These are phyloP conservation scores for Austroboletus sp. DNA, from an alignment of 1,284 basidiomycete species.

Conservation along the genomic window DNA sequence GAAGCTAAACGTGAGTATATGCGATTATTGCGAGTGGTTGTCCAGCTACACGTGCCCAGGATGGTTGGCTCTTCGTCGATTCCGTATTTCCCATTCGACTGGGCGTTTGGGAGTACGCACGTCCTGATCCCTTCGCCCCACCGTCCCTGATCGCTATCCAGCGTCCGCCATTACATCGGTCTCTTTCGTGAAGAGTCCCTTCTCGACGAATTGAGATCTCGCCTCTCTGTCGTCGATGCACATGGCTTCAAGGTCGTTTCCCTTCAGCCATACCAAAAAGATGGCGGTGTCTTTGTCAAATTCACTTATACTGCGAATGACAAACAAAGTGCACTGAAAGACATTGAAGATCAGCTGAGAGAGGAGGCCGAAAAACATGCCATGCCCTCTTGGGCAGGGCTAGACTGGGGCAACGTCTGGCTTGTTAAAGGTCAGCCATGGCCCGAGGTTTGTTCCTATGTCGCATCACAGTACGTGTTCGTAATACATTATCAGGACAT, in stretches of 20 bases:
- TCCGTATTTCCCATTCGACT: conserved; percentile 52
- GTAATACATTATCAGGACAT: conserved; percentile 61
- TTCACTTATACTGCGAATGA: conserved; percentile 58
- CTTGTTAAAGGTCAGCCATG: conserved; percentile 77
- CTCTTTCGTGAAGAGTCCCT: conserved; percentile 51
- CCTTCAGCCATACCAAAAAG: conserved; percentile 62
- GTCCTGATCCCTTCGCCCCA: not conserved
- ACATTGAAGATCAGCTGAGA: conserved; percentile 46
- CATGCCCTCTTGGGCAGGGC: conserved; percentile 58
- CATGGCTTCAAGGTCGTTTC: conserved; percentile 54
- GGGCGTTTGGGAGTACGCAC: conserved; percentile 47
- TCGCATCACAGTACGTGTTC: not conserved
- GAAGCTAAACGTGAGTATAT: conserved; percentile 18
- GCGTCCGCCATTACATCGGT: conserved; percentile 58
- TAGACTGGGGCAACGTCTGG: conserved; percentile 60
- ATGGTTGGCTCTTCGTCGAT: conserved; percentile 50
- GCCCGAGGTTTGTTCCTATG: conserved; percentile 57
- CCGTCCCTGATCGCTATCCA: conserved; percentile 23
- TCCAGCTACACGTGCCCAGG: conserved; percentile 15
- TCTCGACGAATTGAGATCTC: conserved; percentile 41
- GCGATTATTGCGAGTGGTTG: conserved; percentile 11
- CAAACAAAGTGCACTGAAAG: conserved; percentile 38
- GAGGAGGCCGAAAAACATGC: conserved; percentile 42
- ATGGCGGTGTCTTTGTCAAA: conserved; percentile 81
- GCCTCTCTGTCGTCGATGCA: conserved; percentile 46